Conservation (phyloP, 2,329 filamentous ascomycete species). For the Pseudogymnoascus sp. region DNA sequence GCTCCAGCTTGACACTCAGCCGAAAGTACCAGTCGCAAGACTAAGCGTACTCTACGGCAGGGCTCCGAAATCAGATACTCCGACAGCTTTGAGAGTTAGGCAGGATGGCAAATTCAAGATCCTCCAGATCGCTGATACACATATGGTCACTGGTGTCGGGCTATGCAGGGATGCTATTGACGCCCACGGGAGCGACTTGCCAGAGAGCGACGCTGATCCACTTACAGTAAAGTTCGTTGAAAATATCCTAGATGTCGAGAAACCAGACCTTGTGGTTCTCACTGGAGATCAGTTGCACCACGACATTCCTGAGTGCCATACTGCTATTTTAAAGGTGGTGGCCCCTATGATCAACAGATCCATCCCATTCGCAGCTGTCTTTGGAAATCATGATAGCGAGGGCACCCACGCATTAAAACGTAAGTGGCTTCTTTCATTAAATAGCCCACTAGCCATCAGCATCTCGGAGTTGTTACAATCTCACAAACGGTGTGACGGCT, state of each 20-base stretch:
- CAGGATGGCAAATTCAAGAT: background rate
- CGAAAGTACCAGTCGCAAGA: slow-evolving; percentile 31
- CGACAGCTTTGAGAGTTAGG: background rate
- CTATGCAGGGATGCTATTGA: slow-evolving; percentile 72
- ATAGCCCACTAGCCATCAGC: slow-evolving; percentile 16
- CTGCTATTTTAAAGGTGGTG: slow-evolving; percentile 81
- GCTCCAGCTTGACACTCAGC: slow-evolving; percentile 30
- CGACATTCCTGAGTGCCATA: slow-evolving; percentile 70
- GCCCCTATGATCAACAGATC: slow-evolving; percentile 73
- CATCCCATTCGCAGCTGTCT: slow-evolving; percentile 85
- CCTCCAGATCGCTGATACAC: slow-evolving; percentile 30
- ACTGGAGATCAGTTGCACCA: slow-evolving; percentile 93
- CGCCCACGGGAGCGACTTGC: slow-evolving; percentile 35
- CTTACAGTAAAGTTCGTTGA: slow-evolving; percentile 82
- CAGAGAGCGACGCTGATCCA: slow-evolving; percentile 80
- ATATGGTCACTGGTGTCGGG: slow-evolving; percentile 82
- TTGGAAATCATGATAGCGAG: slow-evolving; percentile 95
- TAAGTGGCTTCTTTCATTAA: slow-evolving; percentile 27
- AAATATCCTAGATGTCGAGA: slow-evolving; percentile 80
- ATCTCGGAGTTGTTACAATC: slow-evolving; percentile 16
- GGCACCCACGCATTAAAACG: slow-evolving; percentile 38
- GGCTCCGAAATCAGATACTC: background rate
- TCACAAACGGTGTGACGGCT: slow-evolving; percentile 11
- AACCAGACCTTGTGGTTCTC: slow-evolving; percentile 81
- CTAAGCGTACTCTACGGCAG: slow-evolving; percentile 27